Conservation (phyloP, 768 basidiomycete species). For the Macrolepiota albuminosa region DNA sequence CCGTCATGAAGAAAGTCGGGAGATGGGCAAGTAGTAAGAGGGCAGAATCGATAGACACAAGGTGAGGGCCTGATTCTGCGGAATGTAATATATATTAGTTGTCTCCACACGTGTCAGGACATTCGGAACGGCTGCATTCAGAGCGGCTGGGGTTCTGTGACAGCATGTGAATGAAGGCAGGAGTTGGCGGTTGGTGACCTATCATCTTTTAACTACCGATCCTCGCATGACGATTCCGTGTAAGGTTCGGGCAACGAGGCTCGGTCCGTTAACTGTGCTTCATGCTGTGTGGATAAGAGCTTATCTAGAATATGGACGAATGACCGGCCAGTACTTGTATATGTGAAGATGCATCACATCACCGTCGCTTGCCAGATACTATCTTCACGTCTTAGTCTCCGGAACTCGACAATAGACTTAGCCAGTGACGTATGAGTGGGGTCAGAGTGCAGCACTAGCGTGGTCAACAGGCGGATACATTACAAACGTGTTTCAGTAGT, state of each 20-base stretch:
- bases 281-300: background rate
- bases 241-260: background rate
- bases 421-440: background rate
- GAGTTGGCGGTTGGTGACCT: background rate
- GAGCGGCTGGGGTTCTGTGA: background rate
- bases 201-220: background rate
- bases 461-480: background rate
- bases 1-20: slow-evolving; percentile 1
- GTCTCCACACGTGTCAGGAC: background rate
- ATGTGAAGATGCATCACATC: background rate
- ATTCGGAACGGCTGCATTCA: background rate
- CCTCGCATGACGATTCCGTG: background rate
- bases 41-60: background rate
- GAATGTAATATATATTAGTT: background rate
- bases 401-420: background rate
- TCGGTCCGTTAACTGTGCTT: background rate
- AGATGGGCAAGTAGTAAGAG: background rate
- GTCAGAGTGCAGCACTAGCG: background rate
- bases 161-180: background rate
- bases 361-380: background rate
- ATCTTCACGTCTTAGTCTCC: background rate
- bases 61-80: background rate
- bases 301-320: background rate
- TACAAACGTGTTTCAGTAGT: background rate
- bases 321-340: background rate